phyloP scores from a whole-genome alignment of 1,284 basidiomycete species.

The Fomitopsis pinicola region DNA sequence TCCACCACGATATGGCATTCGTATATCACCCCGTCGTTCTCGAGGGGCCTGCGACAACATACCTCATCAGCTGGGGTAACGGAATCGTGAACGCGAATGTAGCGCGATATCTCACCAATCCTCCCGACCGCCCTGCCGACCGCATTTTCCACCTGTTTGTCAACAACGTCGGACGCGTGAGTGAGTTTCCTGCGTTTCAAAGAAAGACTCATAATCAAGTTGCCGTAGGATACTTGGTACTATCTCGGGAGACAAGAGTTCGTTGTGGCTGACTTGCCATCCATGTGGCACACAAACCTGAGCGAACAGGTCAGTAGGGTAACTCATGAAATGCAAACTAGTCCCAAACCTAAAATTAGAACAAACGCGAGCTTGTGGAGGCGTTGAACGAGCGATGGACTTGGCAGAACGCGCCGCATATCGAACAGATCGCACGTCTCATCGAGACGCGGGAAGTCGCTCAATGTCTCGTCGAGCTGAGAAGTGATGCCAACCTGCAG shows the following conservation, averaged over 20 bases:
- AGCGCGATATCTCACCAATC: constrained; percentile 28
- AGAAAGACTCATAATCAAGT: background rate
- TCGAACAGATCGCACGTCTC: constrained; percentile 11
- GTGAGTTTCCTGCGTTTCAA: background rate
- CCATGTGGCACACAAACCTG: constrained; percentile 20
- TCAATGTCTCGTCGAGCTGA: constrained; percentile 24
- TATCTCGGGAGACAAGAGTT: constrained; percentile 24
- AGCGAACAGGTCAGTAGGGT: constrained; percentile 10
- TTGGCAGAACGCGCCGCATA: constrained; percentile 6
- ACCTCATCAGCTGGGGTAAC: constrained; percentile 50
- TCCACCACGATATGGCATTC: constrained; percentile 38
- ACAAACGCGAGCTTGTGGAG: constrained; percentile 8
- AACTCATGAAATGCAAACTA: background rate
- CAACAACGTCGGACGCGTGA: constrained; percentile 10
- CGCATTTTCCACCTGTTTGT: constrained; percentile 40
- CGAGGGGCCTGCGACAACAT: constrained; percentile 37
- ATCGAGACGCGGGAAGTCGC: constrained; percentile 18
- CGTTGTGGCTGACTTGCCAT: constrained; percentile 9
- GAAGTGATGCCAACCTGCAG: constrained; percentile 9
- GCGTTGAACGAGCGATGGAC: constrained; percentile 15
- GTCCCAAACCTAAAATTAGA: constrained; percentile 3
- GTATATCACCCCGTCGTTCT: constrained; percentile 49
- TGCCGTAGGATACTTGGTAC: constrained; percentile 18
- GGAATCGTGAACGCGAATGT: constrained; percentile 28
- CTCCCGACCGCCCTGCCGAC: constrained; percentile 12